A percentile compares a stretch with the other conserved stretches of the same genome.
Evolutionary conservation across 2,329 filamentous ascomycete species (phyloP).

Genomic region (Microsporum audouinii): DNA sequence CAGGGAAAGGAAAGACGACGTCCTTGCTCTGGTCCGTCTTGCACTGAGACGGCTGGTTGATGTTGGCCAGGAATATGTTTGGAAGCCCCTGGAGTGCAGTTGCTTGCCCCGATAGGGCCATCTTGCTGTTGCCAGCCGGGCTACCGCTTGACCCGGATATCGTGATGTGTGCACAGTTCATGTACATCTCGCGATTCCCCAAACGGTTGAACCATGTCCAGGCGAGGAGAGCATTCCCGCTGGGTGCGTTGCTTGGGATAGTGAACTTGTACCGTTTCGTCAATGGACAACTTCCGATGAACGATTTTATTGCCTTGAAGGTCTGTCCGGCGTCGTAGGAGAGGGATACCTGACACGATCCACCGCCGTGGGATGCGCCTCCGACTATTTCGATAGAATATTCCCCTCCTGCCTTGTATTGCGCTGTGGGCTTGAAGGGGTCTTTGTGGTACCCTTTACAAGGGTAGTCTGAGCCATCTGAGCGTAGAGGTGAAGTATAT

Average conservation of each 20-base stretch:
- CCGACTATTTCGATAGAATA: conserved; percentile 56
- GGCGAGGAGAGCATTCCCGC: conserved; percentile 52
- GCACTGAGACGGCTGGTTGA: conserved; percentile 7
- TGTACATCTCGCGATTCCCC: conserved; percentile 49
- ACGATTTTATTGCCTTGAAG: conserved; percentile 58
- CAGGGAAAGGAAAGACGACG: conserved; percentile 11
- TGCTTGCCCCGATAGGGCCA: not conserved
- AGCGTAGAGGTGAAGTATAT: conserved; percentile 55
- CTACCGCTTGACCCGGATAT: conserved; percentile 32
- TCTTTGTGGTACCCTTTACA: conserved; percentile 59
- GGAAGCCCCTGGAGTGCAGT: conserved; percentile 8
- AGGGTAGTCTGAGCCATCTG: conserved; percentile 54
- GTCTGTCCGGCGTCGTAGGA: conserved; percentile 60
- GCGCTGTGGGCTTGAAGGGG: conserved; percentile 45
- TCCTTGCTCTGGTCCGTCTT: conserved; percentile 7
- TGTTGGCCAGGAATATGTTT: conserved; percentile 11
- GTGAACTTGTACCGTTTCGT: conserved; percentile 51
- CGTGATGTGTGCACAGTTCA: conserved; percentile 66
- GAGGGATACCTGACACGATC: conserved; percentile 65
- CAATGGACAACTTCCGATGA: conserved; percentile 46
- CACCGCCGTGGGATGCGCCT: conserved; percentile 53
- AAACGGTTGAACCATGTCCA: conserved; percentile 68
- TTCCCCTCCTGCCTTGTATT: conserved; percentile 50
- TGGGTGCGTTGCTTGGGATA: conserved; percentile 52
- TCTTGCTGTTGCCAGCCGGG: not conserved